phyloP scores from a whole-genome alignment of 495 filamentous ascomycete genomes.

The Annulohypoxylon nitens region DNA sequence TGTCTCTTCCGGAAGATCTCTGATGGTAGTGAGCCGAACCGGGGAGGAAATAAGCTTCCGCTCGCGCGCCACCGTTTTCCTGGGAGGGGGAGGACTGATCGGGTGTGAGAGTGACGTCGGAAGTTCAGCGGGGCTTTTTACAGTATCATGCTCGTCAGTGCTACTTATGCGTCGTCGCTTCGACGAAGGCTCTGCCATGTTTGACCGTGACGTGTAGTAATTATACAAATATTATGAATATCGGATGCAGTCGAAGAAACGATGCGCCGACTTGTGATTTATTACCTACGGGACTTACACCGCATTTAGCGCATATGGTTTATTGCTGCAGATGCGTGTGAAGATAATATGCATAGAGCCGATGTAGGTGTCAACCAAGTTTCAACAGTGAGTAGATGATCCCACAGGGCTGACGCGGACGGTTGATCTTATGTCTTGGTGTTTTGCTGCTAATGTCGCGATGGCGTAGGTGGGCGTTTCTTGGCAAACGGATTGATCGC shows the following conservation, averaged over 20 bases:
- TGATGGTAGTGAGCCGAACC: slow-evolving; percentile 78
- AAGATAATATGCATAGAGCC: slow-evolving; percentile 17
- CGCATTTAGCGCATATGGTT: slow-evolving; percentile 1
- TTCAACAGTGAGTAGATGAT: slow-evolving; percentile 10
- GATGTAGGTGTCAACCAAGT: slow-evolving; percentile 18
- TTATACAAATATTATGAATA: not conserved
- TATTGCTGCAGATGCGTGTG: slow-evolving; percentile 1
- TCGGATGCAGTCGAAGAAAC: slow-evolving; percentile 1
- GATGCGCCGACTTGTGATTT: not conserved
- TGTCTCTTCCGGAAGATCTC: slow-evolving; percentile 67
- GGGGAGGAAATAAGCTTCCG: slow-evolving; percentile 66
- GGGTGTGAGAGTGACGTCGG: slow-evolving; percentile 53
- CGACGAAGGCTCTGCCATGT: slow-evolving; percentile 44
- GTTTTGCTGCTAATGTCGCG: slow-evolving; percentile 27
- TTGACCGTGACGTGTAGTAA: slow-evolving; percentile 1
- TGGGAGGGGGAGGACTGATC: slow-evolving; percentile 61
- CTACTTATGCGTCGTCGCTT: slow-evolving; percentile 43
- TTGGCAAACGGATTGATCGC: slow-evolving; percentile 40
- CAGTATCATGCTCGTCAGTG: slow-evolving; percentile 5
- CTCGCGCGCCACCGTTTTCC: slow-evolving; percentile 49
- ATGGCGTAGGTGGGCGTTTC: slow-evolving; percentile 21
- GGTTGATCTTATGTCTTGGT: slow-evolving; percentile 21
- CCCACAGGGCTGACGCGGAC: slow-evolving; percentile 40
- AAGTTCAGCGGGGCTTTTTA: not conserved
- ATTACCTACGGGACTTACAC: not conserved